phyloP scores from a whole-genome alignment of 108 stramenopile genomes.

The Aureococcus anophagefferens region DNA sequence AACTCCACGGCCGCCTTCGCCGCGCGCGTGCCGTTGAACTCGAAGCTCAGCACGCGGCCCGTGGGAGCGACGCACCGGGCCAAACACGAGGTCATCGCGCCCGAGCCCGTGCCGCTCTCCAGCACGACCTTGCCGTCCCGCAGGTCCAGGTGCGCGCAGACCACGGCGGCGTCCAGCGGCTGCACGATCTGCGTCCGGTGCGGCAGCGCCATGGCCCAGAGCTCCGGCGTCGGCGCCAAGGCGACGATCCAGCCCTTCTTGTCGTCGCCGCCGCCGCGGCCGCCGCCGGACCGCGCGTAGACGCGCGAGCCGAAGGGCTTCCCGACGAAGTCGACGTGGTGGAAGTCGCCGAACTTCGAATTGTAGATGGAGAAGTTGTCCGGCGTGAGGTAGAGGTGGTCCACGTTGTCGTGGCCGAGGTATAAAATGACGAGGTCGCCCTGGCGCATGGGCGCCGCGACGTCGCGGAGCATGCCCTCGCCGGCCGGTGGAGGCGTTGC shows the following conservation, averaged over 20 bases:
- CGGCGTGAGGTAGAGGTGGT: neutral
- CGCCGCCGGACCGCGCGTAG: neutral
- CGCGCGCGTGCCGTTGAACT: conserved; percentile 76
- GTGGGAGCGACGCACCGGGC: conserved; percentile 71
- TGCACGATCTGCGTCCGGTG: conserved; percentile 90
- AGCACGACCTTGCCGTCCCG: conserved; percentile 73
- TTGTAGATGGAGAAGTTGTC: neutral
- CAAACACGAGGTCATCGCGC: conserved; percentile 69
- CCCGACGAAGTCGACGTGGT: neutral
- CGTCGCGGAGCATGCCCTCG: too few species aligned
- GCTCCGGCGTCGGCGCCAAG: conserved; percentile 76
- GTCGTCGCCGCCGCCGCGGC: neutral
- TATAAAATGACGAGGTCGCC: neutral
- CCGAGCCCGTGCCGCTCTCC: conserved; percentile 82
- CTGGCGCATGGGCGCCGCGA: neutral
- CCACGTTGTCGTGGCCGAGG: neutral
- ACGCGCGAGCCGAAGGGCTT: neutral
- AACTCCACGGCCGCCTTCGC: conserved; percentile 70
- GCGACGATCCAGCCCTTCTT: conserved; percentile 58
- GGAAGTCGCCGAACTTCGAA: neutral
- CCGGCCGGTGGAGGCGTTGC: too few species aligned
- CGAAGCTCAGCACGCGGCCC: conserved; percentile 51
- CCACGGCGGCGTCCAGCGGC: conserved; percentile 70
- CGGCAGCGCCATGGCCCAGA: conserved; percentile 68
- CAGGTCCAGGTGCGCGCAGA: conserved; percentile 64